phyloP scores from a whole-genome alignment of 2,329 filamentous ascomycete species.

The Cladorrhinum sp. region DNA sequence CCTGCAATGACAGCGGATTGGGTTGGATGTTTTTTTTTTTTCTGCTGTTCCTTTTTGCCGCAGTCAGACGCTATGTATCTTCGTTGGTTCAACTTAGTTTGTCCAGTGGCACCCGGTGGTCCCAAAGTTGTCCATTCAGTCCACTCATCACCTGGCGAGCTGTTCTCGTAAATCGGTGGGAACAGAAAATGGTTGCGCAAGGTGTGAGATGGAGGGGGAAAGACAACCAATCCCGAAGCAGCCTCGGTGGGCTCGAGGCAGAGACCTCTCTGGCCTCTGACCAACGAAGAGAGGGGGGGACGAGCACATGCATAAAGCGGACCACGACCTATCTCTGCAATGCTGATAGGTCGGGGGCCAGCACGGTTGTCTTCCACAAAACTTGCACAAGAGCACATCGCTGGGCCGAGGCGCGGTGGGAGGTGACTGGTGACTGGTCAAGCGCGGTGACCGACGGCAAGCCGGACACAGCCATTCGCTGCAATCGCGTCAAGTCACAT shows the following conservation, averaged over 20 bases:
- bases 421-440: conserved; percentile 6
- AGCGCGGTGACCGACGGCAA: conserved; percentile 23
- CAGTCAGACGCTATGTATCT: background rate
- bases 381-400: conserved; percentile 18
- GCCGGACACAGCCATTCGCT: conserved; percentile 27
- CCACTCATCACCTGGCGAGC: background rate
- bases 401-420: conserved; percentile 17
- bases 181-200: background rate
- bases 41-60: background rate
- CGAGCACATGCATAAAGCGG: conserved; percentile 26
- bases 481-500: conserved; percentile 23
- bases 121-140: background rate
- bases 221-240: background rate
- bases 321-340: conserved; percentile 16
- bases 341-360: conserved; percentile 26
- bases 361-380: conserved; percentile 22
- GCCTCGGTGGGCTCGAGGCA: conserved; percentile 17
- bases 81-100: too few species aligned
- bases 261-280: conserved; percentile 4
- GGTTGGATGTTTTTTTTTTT: background rate
- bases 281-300: conserved; percentile 21
- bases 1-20: background rate
- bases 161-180: background rate
- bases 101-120: background rate
- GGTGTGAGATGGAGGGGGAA: background rate